Conservation (phyloP, 2,329 filamentous ascomycete genomes). For the Drechslerella stenobrocha region DNA sequence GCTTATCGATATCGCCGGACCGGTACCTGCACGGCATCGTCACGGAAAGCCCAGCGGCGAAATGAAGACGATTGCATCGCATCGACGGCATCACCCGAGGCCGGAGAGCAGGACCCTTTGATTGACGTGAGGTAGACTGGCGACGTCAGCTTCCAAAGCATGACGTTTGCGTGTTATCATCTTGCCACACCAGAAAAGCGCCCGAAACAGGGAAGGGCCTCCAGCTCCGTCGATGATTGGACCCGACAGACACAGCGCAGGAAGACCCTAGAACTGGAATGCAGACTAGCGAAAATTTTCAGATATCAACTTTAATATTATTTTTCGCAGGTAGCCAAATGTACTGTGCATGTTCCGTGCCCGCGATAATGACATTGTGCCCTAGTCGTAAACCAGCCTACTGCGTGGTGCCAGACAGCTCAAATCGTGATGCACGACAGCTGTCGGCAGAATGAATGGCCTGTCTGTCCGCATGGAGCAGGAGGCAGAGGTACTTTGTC, state of each 20-base stretch:
- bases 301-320: neutral
- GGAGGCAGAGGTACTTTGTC: slow-evolving; percentile 1
- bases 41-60: neutral
- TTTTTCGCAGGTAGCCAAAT: neutral
- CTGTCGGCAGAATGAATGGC: slow-evolving; percentile 26
- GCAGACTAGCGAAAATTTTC: slow-evolving; percentile 16
- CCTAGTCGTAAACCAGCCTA: no score
- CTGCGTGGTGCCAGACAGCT: no score
- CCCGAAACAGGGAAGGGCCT: slow-evolving; percentile 17
- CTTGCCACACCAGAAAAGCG: slow-evolving; percentile 23
- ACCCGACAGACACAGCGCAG: slow-evolving; percentile 2
- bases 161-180: slow-evolving; percentile 47
- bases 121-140: slow-evolving; percentile 2
- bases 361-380: slow-evolving; percentile 1
- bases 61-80: neutral
- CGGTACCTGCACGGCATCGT: no score
- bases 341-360: neutral
- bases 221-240: slow-evolving; percentile 14
- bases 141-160: slow-evolving; percentile 1
- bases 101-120: neutral
- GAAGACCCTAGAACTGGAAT: slow-evolving; percentile 27
- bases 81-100: neutral
- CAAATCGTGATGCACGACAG: slow-evolving; percentile 23
- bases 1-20: no score
- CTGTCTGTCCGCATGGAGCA: slow-evolving; percentile 21